A percentile compares a stretch with the other conserved stretches of the same genome.
Conservation (phyloP, 192 early-diverging fungal species). For the Coemansia sp. region DNA sequence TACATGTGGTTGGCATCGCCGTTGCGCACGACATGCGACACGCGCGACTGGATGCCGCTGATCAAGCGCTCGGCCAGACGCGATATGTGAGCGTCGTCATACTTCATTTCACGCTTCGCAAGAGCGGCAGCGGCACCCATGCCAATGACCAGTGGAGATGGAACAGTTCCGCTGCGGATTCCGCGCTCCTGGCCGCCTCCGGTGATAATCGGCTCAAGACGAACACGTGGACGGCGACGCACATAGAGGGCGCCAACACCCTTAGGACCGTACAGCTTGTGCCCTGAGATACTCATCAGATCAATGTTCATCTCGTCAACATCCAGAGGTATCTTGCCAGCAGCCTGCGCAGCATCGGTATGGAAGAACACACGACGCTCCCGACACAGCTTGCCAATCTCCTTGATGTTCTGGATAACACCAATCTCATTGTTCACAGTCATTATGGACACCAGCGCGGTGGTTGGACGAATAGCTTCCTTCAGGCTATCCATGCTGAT, state of each 20-base stretch:
- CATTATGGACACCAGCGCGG: constrained; percentile 92
- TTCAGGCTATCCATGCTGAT: constrained; percentile 80
- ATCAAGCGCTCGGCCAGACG: constrained; percentile 76
- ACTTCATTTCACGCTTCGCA: constrained; percentile 77
- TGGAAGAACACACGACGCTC: constrained; percentile 92
- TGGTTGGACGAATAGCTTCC: constrained; percentile 85
- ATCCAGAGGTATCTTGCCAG: constrained; percentile 92
- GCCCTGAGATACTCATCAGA: constrained; percentile 93
- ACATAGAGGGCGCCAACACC: constrained; percentile 94
- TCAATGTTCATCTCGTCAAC: constrained; percentile 93
- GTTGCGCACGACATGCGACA: constrained; percentile 85
- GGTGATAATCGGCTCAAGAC: constrained; percentile 84
- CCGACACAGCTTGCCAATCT: constrained; percentile 87
- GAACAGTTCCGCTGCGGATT: constrained; percentile 90
- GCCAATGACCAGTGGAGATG: constrained; percentile 86
- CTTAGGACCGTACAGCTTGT: constrained; percentile 98
- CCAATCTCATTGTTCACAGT: constrained; percentile 99
- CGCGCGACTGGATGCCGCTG: constrained; percentile 72
- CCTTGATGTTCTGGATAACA: constrained; percentile 88
- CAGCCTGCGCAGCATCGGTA: constrained; percentile 94
- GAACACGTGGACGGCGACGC: constrained; percentile 87
- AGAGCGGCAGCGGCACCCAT: constrained; percentile 86
- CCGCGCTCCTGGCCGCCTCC: constrained; percentile 98
- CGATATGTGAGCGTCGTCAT: constrained; percentile 74
- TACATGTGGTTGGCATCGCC: constrained; percentile 79